Evolutionary conservation across 2,329 filamentous ascomycete genomes (phyloP), one percentile per base, ranked within the genome.

Genomic region (Fusarium agapanthi): DNA sequence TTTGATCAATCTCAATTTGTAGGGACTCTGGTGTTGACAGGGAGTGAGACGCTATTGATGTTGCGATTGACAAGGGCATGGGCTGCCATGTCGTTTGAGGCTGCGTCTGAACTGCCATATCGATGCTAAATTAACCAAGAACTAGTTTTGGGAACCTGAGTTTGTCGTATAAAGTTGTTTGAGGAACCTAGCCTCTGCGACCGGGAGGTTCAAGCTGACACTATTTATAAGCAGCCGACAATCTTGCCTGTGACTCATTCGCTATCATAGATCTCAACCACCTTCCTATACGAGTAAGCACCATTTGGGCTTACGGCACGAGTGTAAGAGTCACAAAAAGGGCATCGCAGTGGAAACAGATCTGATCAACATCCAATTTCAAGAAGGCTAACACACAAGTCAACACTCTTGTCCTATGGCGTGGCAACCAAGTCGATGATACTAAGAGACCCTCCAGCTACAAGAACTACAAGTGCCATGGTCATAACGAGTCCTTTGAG

Each of bases 1-100:
- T 30, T 47, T 68, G 65, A 16, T 68, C 64, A 6, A 69, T 64
- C 37, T 68, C 65, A 7, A 69, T 51, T 7, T 48, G 30, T 0
- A 68, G 22, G 9, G 64, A 51, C 1, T 68, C 50, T 26, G 40
- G 57, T 6, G 65, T 68, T 22, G 44, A 56, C 4, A 68, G 20
- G 4, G 51, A 56, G 12, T 68, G 28, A 16, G 57, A 43, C 3
- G 64, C 57, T 30, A 68, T 68, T 7, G 44, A 24, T 0, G 57
- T 22, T 0, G 64, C 65, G 8, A 45, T 18, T 5, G 65, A 63
- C 22, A 51, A 24, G 1, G 57, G 24, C 40, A 43, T 6, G 3
- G 34, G 8, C 9, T 51, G 56, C 65, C 65, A 68, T 24, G 16
- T 14, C 34, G 37, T 12, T 10, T 24, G 15, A n/a, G 48, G 16